Percentiles rank a stretch among this genome's conserved stretches.
Conservation (phyloP, 2,329 filamentous ascomycete species). For the Onygena corvina region DNA sequence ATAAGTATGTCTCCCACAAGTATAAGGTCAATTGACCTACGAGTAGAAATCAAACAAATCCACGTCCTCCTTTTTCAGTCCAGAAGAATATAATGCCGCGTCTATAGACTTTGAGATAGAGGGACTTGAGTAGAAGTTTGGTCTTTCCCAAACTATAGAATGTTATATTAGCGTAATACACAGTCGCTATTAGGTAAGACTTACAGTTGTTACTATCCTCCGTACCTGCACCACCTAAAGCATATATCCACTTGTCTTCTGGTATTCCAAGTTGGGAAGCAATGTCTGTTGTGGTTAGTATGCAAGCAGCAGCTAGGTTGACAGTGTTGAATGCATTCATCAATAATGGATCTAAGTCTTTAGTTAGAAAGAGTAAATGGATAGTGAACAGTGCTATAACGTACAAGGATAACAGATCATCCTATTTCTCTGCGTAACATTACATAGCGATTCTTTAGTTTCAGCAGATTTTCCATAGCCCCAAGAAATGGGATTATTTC, state of each 20-base stretch:
- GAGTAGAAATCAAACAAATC: slow-evolving; percentile 55
- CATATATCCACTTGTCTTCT: slow-evolving; percentile 49
- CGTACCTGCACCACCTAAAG: slow-evolving; percentile 52
- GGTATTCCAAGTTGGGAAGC: slow-evolving; percentile 46
- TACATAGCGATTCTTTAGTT: slow-evolving; percentile 42
- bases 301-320: slow-evolving; percentile 49
- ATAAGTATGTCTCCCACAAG: neutral
- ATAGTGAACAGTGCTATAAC: slow-evolving; percentile 16
- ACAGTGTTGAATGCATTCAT: slow-evolving; percentile 64
- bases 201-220: slow-evolving; percentile 45
- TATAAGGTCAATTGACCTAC: slow-evolving; percentile 22
- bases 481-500: slow-evolving; percentile 46
- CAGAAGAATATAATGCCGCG: slow-evolving; percentile 39
- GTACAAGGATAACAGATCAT: slow-evolving; percentile 58
- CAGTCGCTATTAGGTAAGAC: slow-evolving; percentile 14
- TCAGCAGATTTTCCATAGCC: slow-evolving; percentile 39
- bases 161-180: slow-evolving; percentile 4
- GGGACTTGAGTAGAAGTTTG: slow-evolving; percentile 46
- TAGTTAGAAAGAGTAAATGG: slow-evolving; percentile 8
- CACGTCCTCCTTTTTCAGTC: slow-evolving; percentile 40
- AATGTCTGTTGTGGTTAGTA: slow-evolving; percentile 47
- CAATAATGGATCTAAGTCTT: slow-evolving; percentile 46
- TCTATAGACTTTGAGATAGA: slow-evolving; percentile 49
- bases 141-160: slow-evolving; percentile 48
- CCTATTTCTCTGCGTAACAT: slow-evolving; percentile 45